A percentile compares a stretch with the other conserved stretches of the same genome.
phyloP scores from a whole-genome alignment of 2,329 filamentous ascomycete species.

The Ceratocystis cacaofunesta region DNA sequence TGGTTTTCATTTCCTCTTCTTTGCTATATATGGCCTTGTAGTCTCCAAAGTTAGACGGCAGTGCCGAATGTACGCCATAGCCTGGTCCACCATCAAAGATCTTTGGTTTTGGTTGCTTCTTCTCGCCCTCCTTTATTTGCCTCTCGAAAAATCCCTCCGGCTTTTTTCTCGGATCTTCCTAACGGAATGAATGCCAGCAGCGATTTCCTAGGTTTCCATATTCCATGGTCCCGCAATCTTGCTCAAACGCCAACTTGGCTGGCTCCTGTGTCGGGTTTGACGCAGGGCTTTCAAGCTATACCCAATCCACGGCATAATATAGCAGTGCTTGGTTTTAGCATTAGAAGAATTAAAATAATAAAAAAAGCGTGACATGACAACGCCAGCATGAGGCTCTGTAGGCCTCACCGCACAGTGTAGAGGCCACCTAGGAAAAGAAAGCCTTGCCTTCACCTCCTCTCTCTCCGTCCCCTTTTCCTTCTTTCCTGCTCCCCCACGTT shows the following conservation, averaged over 20 bases:
- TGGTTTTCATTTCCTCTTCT: too few relatives aligned
- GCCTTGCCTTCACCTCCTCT: background rate
- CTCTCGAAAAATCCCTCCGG: slow-evolving; percentile 3
- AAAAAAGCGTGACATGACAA: background rate
- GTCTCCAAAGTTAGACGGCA: too few relatives aligned
- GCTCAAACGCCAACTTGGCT: background rate
- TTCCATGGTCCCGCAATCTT: background rate
- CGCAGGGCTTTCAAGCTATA: background rate
- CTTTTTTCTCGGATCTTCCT: slow-evolving; percentile 11
- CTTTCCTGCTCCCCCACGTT: background rate
- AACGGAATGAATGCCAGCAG: background rate
- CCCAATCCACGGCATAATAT: background rate
- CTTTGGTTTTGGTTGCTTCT: background rate
- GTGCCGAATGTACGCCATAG: too few relatives aligned
- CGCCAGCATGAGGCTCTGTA: background rate
- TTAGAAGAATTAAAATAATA: background rate
- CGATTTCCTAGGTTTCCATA: background rate
- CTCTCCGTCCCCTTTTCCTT: background rate
- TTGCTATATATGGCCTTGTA: too few relatives aligned
- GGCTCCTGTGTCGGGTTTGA: background rate
- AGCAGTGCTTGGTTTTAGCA: background rate
- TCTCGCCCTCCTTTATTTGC: background rate
- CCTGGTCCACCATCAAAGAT: background rate
- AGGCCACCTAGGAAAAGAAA: background rate
- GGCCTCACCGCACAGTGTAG: background rate